Conservation (phyloP, 176 grass and related monocot species). For the Bromus sterilis region DNA sequence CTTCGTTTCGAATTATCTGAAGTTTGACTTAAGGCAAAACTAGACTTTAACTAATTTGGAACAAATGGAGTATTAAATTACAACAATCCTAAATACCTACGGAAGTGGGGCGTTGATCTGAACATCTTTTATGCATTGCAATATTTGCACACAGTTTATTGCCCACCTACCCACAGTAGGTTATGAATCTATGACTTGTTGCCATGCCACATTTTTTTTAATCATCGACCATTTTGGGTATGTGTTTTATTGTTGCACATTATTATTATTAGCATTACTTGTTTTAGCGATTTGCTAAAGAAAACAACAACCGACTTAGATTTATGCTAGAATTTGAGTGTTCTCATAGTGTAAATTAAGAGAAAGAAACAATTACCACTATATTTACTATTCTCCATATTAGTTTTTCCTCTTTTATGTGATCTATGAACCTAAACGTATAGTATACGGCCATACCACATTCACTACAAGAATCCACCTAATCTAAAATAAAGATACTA, state of each 20-base stretch:
- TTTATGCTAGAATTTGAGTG: background rate
- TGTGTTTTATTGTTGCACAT: background rate
- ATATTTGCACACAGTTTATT: no score
- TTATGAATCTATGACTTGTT: no score
- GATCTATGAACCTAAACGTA: background rate
- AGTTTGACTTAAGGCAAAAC: no score
- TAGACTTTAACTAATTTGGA: no score
- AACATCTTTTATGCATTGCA: no score
- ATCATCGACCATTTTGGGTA: no score
- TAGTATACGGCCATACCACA: background rate
- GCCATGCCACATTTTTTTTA: no score
- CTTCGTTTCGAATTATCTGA: no score
- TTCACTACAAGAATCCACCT: background rate
- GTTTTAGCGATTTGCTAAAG: background rate
- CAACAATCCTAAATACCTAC: background rate
- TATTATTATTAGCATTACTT: background rate
- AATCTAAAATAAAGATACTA: background rate
- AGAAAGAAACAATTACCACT: background rate
- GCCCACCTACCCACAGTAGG: no score
- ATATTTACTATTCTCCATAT: background rate
- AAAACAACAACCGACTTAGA: background rate
- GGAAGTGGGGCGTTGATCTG: no score
- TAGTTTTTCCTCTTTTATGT: background rate
- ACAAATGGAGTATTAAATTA: no score
- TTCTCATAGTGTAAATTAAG: background rate